Conservation (phyloP, 768 basidiomycete genomes). For the Tubosaeta sp. region DNA sequence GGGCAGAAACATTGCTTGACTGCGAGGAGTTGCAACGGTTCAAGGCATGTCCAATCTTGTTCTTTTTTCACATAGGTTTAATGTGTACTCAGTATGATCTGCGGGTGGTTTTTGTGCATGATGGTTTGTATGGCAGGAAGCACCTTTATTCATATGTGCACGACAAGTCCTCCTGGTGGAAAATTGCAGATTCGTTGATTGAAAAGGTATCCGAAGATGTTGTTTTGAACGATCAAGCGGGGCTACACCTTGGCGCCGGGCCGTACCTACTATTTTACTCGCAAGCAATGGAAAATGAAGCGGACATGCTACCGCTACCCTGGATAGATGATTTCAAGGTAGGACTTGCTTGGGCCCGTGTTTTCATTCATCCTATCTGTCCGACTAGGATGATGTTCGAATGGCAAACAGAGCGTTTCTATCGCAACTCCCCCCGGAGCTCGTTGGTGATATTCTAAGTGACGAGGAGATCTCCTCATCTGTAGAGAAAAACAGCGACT, state of each 20-base stretch:
- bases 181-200: constrained; percentile 66
- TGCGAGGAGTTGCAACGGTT: constrained; percentile 61
- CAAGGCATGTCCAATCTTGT: constrained; percentile 38
- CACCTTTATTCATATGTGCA: constrained; percentile 78
- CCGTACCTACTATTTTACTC: constrained; percentile 77
- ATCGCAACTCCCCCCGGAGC: constrained; percentile 28
- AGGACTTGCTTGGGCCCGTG: not conserved
- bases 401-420: constrained; percentile 36
- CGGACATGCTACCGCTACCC: constrained; percentile 10
- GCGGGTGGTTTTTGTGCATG: constrained; percentile 72
- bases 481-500: not conserved
- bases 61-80: not conserved
- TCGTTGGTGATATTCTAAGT: constrained; percentile 23
- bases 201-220: constrained; percentile 68
- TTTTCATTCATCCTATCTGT: no score
- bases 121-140: constrained; percentile 71
- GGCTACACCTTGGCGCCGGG: constrained; percentile 71
- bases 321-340: constrained; percentile 32
- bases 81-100: constrained; percentile 61
- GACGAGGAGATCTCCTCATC: constrained; percentile 5
- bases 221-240: constrained; percentile 64
- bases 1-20: constrained; percentile 48
- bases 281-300: constrained; percentile 24
- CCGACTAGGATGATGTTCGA: constrained; percentile 32
- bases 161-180: constrained; percentile 69